These are phyloP conservation scores for Kokia cookei DNA, from an alignment of 441 rosid species.

Conservation along the genomic window DNA sequence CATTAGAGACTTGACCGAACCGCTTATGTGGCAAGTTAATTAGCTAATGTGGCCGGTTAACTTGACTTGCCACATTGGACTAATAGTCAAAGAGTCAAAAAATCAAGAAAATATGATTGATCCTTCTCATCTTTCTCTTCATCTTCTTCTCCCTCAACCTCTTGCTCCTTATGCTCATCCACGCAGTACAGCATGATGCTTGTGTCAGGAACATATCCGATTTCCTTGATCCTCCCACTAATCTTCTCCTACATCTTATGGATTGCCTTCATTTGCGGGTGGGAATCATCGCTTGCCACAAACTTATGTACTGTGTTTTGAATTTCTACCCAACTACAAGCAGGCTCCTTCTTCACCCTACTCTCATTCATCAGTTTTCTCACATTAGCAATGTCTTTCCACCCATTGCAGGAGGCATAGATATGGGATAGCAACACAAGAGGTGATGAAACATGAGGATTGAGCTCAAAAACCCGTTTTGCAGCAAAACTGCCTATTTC, in stretches of 20 bases:
- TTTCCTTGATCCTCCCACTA: constrained; percentile 25
- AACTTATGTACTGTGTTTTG: constrained; percentile 24
- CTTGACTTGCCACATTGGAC: too few species aligned
- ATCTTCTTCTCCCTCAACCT: too few species aligned
- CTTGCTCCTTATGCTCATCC: constrained; percentile 5
- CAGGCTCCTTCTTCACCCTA: constrained; percentile 36
- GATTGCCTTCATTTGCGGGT: constrained; percentile 29
- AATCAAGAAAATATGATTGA: too few species aligned
- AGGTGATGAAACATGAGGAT: constrained; percentile 28
- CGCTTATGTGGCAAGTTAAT: too few species aligned
- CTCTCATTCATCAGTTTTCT: constrained; percentile 31
- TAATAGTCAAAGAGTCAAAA: too few species aligned
- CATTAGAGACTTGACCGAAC: too few species aligned
- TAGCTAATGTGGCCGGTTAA: too few species aligned
- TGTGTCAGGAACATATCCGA: constrained; percentile 32
- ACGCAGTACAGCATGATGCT: constrained; percentile 31
- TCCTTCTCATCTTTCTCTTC: too few species aligned
- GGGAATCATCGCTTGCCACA: constrained; percentile 33
- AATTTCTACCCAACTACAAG: constrained; percentile 41
- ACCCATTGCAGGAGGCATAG: constrained; percentile 38
- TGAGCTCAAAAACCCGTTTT: constrained; percentile 30
- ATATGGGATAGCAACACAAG: constrained; percentile 31
- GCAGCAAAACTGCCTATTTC: constrained; percentile 42
- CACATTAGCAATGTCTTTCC: constrained; percentile 32
- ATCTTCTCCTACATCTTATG: constrained; percentile 25